phyloP scores from a whole-genome alignment of 108 stramenopile genomes.

The Fragilariopsis cylindrus region DNA sequence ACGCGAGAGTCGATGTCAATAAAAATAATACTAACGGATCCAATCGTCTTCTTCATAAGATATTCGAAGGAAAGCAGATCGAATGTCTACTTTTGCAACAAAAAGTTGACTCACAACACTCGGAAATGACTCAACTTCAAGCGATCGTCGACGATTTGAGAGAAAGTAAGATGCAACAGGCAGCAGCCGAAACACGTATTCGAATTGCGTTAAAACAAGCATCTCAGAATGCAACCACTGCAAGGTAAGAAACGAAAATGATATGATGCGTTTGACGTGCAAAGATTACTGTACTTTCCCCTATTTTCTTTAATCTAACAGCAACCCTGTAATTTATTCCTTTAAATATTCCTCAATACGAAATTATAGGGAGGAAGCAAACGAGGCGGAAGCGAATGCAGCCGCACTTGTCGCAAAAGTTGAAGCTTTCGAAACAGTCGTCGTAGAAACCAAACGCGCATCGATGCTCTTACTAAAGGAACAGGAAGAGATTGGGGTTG shows the following conservation, averaged over 20 bases:
- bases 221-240: conserved; percentile 7
- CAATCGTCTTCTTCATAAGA: not conserved
- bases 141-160: conserved; percentile 4
- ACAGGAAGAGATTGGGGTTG: not conserved
- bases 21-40: not conserved
- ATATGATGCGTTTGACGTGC: too few species aligned
- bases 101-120: conserved; percentile 2
- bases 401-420: not conserved
- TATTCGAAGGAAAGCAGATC: conserved; percentile 11
- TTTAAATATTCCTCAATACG: not conserved
- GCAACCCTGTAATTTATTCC: not conserved
- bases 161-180: conserved; percentile 9
- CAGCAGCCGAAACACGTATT: not conserved
- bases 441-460: conserved; percentile 18
- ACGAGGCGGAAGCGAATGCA: conserved; percentile 5
- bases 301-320: too few species aligned
- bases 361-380: conserved; percentile 5
- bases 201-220: conserved; percentile 11
- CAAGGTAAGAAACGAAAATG: conserved; percentile 8
- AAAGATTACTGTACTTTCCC: too few species aligned
- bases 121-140: conserved; percentile 11
- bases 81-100: conserved; percentile 13
- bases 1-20: not conserved
- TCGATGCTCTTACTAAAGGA: conserved; percentile 2
- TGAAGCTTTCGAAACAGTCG: conserved; percentile 7